Evolutionary conservation across 2,329 filamentous ascomycete species (phyloP).

Genomic region (Furcasterigmium sp.): DNA sequence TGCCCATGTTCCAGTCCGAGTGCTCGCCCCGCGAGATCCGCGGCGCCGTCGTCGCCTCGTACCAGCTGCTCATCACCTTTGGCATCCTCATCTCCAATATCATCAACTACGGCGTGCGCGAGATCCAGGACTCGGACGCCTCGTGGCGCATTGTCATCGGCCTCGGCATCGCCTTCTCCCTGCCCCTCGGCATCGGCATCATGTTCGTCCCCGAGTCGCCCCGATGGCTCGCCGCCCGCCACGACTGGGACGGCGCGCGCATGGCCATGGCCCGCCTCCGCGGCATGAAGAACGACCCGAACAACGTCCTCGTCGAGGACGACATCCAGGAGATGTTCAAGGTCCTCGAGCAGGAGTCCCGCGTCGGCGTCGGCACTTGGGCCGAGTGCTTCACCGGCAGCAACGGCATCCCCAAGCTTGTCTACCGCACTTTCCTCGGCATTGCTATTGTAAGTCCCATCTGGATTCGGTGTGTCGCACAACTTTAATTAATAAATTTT

Average conservation of each 20-base stretch:
- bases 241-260: conserved; percentile 41
- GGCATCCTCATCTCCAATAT: conserved; percentile 57
- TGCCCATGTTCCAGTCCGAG: conserved; percentile 65
- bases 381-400: conserved; percentile 56
- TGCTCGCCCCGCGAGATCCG: conserved; percentile 57
- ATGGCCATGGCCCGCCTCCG: conserved; percentile 48
- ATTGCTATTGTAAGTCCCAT: conserved; percentile 37
- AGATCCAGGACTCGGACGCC: conserved; percentile 30
- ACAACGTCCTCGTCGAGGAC: conserved; percentile 38
- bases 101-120: conserved; percentile 47
- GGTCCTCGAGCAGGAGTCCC: conserved; percentile 37
- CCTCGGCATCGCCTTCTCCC: conserved; percentile 46
- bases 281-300: conserved; percentile 40
- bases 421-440: conserved; percentile 61
- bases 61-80: conserved; percentile 69
- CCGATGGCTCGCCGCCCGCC: conserved; percentile 46
- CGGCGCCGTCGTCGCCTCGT: conserved; percentile 61
- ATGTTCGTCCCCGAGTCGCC: conserved; percentile 51
- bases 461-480: not conserved
- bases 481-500: not conserved
- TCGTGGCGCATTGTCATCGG: conserved; percentile 62
- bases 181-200: conserved; percentile 48
- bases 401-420: conserved; percentile 47
- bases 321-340: conserved; percentile 48
- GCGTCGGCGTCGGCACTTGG: conserved; percentile 44